A percentile compares a stretch with the other conserved stretches of the same genome.
phyloP scores from a whole-genome alignment of 176 grass and related monocot genomes.

The Phoenix roebelenii region DNA sequence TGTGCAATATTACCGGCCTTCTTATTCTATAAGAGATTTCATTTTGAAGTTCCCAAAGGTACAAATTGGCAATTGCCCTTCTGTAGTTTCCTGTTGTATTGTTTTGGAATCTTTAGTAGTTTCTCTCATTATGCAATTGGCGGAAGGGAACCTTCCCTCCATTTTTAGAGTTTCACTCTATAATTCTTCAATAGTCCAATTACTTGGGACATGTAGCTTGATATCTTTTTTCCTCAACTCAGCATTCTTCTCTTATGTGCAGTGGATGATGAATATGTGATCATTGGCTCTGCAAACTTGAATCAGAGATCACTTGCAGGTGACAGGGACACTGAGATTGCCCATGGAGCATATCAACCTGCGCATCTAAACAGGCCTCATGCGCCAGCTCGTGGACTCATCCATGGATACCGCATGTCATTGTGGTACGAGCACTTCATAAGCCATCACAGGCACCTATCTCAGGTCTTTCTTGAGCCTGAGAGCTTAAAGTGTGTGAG shows the following conservation, averaged over 20 bases:
- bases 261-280: constrained; percentile 85
- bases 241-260: neutral
- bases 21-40: too few relatives aligned
- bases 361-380: constrained; percentile 44
- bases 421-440: constrained; percentile 87
- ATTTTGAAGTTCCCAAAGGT: too few relatives aligned
- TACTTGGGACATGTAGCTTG: too few relatives aligned
- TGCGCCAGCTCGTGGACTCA: constrained; percentile 28
- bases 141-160: too few relatives aligned
- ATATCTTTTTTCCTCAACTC: neutral
- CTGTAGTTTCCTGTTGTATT: too few relatives aligned
- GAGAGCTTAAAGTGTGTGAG: constrained; percentile 69
- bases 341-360: constrained; percentile 82
- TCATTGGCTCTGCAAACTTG: constrained; percentile 84
- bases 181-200: too few relatives aligned
- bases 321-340: constrained; percentile 80
- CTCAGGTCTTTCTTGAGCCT: constrained; percentile 22
- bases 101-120: too few relatives aligned
- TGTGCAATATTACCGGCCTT: too few relatives aligned
- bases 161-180: too few relatives aligned
- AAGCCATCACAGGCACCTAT: constrained; percentile 2
- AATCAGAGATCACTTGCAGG: constrained; percentile 89
- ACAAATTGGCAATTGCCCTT: too few relatives aligned
- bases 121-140: too few relatives aligned
- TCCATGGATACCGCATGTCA: constrained; percentile 65